Evolutionary conservation across 1,284 basidiomycete genomes (phyloP), one percentile per base, ranked within the genome.

Genomic region (Apiotrichum akiyoshidainum): DNA sequence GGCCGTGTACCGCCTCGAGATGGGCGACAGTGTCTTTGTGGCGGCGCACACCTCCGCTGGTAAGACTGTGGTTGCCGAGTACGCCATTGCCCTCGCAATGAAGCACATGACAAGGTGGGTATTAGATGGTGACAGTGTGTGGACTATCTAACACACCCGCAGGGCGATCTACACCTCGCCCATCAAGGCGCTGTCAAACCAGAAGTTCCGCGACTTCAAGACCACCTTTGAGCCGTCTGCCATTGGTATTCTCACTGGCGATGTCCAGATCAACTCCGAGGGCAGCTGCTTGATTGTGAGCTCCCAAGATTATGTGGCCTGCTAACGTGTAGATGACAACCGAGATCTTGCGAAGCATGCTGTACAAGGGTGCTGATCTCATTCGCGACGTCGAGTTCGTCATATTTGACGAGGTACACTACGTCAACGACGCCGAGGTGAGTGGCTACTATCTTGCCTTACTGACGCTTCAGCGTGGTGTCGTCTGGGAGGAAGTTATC

Each of bases 351-450:
- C 84, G 96, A 66, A 96, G 92, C 74, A 99, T 99, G 96, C 83
- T 97, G 35, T 97, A 98, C 81, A 96, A 96, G 75, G 96, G 96
- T 5, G 96, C 96, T 16, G 96, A 99, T 78, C 82, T 99, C 35
- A 99, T 99, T 68, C 86, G 96, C 47, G 96, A 99, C 76, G 94
- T 99, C 47, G 96, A 99, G 74, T 99, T 98, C 74, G 96, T 99
- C 31, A 96, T 99, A 64, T 99, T 99, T 71, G 96, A 99, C 75
- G 96, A 99, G 76, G 96, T 99, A 14, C 96, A 99, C 79, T 99
- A 99, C 76, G 94, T 99, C 58, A 99, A 99, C 74, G 96, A 99
- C 76, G 90, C 92, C 17, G 96, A 99, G 86, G 92, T 93, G 63
- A 65, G 81, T 66, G 22, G 1, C 9, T 13, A 2, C 10, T 5